Conservation (phyloP, 306 rosid genomes). For the Fragaria vesca region DNA sequence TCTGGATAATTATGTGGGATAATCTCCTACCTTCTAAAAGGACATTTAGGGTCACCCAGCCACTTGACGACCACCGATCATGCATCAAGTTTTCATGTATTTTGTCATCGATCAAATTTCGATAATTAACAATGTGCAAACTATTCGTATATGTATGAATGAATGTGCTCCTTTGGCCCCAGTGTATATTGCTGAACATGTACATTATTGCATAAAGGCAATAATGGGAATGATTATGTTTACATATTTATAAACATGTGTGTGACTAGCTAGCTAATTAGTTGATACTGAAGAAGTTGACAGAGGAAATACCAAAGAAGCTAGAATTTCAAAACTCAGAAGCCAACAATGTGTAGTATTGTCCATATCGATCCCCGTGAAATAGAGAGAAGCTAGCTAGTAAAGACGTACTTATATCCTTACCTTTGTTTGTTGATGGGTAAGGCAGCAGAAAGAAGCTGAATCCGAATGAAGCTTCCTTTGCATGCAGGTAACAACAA, state of each 20-base stretch:
- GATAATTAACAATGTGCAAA: neutral
- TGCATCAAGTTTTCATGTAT: neutral
- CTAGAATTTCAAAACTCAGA: conserved; percentile 12
- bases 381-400: neutral
- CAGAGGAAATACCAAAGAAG: conserved; percentile 39
- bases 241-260: neutral
- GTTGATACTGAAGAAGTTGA: conserved; percentile 24
- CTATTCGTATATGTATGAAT: neutral
- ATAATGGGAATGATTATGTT: conserved; percentile 18
- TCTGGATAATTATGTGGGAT: neutral
- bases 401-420: neutral
- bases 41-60: conserved; percentile 11
- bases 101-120: neutral
- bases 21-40: neutral
- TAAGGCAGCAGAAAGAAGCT: conserved; percentile 11
- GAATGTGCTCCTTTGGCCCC: conserved; percentile 21
- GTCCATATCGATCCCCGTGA: conserved; percentile 24
- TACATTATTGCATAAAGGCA: conserved; percentile 28
- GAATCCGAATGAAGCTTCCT: conserved; percentile 32
- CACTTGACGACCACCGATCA: neutral
- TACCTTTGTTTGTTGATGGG: conserved; percentile 17
- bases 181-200: conserved; percentile 14
- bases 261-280: neutral
- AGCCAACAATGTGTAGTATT: conserved; percentile 21
- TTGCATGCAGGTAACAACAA: conserved; percentile 26